These are phyloP conservation scores for Helenozyma rhizophorensis DNA, from an alignment of 805 yeast genomes.

Conservation along the genomic window DNA sequence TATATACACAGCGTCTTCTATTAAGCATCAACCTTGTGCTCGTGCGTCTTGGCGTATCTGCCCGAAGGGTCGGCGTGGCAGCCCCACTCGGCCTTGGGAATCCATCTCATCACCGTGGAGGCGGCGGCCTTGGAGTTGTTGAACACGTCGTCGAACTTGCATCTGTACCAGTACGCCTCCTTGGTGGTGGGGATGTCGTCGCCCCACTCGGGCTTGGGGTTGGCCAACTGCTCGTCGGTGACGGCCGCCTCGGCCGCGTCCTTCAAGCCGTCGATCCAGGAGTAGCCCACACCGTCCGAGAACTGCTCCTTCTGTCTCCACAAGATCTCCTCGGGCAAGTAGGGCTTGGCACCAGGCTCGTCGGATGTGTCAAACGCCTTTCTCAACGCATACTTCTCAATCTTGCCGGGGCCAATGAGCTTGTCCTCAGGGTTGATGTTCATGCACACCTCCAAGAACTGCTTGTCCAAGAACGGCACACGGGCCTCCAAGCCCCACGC, in stretches of 20 bases:
- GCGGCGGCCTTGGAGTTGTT: conserved; percentile 84
- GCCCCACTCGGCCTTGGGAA: conserved; percentile 99
- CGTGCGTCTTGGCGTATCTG: conserved; percentile 90
- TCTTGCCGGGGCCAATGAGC: conserved; percentile 72
- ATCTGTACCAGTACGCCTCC: conserved; percentile 99
- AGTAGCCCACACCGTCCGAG: conserved; percentile 98
- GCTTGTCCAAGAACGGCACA: conserved; percentile 96
- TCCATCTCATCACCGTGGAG: conserved; percentile 97
- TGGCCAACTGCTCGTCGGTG: conserved; percentile 84
- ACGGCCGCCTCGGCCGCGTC: conserved; percentile 87
- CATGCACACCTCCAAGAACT: conserved; percentile 89
- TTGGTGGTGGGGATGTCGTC: conserved; percentile 90
- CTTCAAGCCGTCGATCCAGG: conserved; percentile 98
- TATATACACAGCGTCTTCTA: too few species aligned
- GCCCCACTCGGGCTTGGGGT: conserved; percentile 96
- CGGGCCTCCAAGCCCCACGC: conserved; percentile 99
- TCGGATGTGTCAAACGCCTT: conserved; percentile 95
- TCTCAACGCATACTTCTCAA: conserved; percentile 94
- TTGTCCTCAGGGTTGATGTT: conserved; percentile 92
- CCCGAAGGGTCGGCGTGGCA: conserved; percentile 99
- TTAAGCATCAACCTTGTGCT: conserved; percentile 38
- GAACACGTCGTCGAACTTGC: conserved; percentile 91
- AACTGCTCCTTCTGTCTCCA: conserved; percentile 99
- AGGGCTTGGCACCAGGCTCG: conserved; percentile 73
- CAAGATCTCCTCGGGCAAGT: conserved; percentile 92